These are phyloP conservation scores for Elsinoe necatrix DNA, from an alignment of 2,329 filamentous ascomycete species.

Conservation along the genomic window DNA sequence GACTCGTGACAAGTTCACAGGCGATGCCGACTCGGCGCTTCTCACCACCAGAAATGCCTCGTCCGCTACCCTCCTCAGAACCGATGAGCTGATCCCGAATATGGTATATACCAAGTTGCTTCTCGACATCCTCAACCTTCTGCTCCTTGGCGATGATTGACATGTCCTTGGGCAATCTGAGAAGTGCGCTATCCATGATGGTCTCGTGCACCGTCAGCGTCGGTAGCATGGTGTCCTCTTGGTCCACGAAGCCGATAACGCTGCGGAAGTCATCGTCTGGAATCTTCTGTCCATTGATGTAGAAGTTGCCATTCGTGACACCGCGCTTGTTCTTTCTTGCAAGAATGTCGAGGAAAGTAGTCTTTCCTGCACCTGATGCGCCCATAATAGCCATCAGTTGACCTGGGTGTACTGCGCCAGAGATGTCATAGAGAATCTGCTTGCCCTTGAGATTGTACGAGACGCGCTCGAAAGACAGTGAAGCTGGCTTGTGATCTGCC, in stretches of 20 bases:
- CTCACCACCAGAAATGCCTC: conserved; percentile 94
- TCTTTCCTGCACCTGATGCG: conserved; percentile 93
- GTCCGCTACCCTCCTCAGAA: conserved; percentile 86
- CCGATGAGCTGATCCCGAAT: conserved; percentile 94
- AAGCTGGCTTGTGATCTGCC: conserved; percentile 82
- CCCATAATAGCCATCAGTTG: conserved; percentile 97
- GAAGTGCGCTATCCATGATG: conserved; percentile 83
- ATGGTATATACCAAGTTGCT: conserved; percentile 86
- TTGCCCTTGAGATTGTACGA: conserved; percentile 81
- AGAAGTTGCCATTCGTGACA: conserved; percentile 67
- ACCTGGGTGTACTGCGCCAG: conserved; percentile 85
- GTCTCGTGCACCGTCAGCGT: conserved; percentile 97
- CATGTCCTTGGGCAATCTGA: conserved; percentile 91
- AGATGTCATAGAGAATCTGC: conserved; percentile 69
- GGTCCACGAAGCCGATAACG: conserved; percentile 93
- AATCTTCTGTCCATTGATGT: conserved; percentile 87
- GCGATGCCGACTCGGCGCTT: conserved; percentile 94
- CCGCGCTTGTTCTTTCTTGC: conserved; percentile 96
- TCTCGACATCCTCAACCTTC: conserved; percentile 84
- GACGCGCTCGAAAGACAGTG: conserved; percentile 80
- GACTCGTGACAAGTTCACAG: conserved; percentile 93
- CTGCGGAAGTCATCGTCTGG: conserved; percentile 76
- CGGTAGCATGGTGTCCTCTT: conserved; percentile 93
- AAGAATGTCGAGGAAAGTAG: conserved; percentile 90
- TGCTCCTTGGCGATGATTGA: conserved; percentile 79